Percentiles rank a stretch among this genome's conserved stretches.
Evolutionary conservation across 2,329 filamentous ascomycete genomes (phyloP).

Genomic region (Fusarium equiseti): DNA sequence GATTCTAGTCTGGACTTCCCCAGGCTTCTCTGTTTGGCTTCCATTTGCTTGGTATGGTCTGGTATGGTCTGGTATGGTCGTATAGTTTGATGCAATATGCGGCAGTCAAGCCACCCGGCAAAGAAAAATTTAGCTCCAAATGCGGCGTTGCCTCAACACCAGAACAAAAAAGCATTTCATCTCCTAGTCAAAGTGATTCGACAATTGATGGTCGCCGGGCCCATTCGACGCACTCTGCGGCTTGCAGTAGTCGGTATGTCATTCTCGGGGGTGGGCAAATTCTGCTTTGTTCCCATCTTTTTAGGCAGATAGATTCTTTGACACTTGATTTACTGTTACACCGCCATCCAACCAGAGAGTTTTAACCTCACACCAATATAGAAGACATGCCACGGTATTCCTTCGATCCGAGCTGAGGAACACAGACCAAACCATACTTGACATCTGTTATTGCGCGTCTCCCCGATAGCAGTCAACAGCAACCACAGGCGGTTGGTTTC

Average conservation of each 20-base stretch:
- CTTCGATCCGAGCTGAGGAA: not conserved
- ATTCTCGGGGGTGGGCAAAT: constrained; percentile 7
- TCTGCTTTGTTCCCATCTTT: constrained; percentile 28
- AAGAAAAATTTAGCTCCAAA: constrained; percentile 13
- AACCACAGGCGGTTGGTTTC: constrained; percentile 7
- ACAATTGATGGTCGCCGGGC: constrained; percentile 2
- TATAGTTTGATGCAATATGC: constrained; percentile 13
- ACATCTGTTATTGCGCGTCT: constrained; percentile 34
- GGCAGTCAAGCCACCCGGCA: constrained; percentile 37
- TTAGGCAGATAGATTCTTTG: constrained; percentile 45
- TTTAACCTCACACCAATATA: constrained; percentile 8
- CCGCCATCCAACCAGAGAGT: constrained; percentile 13
- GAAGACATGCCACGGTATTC: constrained; percentile 17
- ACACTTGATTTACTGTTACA: constrained; percentile 17
- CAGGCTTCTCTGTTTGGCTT: constrained; percentile 23
- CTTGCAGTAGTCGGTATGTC: constrained; percentile 41
- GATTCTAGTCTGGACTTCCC: constrained; percentile 38
- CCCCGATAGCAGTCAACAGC: constrained; percentile 6
- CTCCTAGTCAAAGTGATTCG: constrained; percentile 3
- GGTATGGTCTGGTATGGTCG: not conserved
- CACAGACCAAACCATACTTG: constrained; percentile 5
- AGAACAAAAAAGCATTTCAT: constrained; percentile 2
- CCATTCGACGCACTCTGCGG: constrained; percentile 23
- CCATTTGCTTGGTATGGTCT: constrained; percentile 1
- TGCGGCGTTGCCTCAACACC: constrained; percentile 28